Evolutionary conservation across 495 filamentous ascomycete species (phyloP).

Genomic region (Podospora pseudoanserina): DNA sequence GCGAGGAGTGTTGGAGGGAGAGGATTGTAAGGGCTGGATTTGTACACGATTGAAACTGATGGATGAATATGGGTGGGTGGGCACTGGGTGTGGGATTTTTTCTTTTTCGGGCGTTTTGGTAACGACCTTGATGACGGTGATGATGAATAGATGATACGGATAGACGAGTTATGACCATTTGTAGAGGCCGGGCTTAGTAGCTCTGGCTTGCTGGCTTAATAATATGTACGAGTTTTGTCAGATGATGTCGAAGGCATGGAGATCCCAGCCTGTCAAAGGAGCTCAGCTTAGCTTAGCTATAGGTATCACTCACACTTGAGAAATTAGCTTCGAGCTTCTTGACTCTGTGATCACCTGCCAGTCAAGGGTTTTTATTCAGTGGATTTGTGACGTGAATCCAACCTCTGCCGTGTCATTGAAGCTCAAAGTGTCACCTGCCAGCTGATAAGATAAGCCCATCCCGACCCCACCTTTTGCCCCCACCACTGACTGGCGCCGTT

Average conservation of each 20-base stretch:
- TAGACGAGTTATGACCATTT: conserved; percentile 21
- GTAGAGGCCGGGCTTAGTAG: not conserved
- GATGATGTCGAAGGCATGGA: not conserved
- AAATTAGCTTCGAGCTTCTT: not conserved
- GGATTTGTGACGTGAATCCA: not conserved
- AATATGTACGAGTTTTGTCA: not conserved
- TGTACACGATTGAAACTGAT: not conserved
- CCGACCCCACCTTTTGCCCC: not conserved
- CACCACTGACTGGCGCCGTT: not conserved
- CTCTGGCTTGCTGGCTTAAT: not conserved
- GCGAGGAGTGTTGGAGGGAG: not conserved
- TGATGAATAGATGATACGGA: conserved; percentile 16
- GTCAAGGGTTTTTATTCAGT: too few relatives aligned
- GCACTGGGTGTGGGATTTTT: not conserved
- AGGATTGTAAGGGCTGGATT: not conserved
- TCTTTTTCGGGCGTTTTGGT: conserved; percentile 3
- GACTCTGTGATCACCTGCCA: not conserved
- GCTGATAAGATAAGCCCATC: not conserved
- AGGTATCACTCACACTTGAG: too few relatives aligned
- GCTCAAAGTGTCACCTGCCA: too few relatives aligned
- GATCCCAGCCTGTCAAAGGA: too few relatives aligned
- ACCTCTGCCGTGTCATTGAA: too few relatives aligned
- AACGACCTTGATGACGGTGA: conserved; percentile 8
- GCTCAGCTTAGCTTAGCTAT: too few relatives aligned
- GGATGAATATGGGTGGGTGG: not conserved